phyloP scores from a whole-genome alignment of 2,329 filamentous ascomycete genomes.

The Penicillium corylophilum region DNA sequence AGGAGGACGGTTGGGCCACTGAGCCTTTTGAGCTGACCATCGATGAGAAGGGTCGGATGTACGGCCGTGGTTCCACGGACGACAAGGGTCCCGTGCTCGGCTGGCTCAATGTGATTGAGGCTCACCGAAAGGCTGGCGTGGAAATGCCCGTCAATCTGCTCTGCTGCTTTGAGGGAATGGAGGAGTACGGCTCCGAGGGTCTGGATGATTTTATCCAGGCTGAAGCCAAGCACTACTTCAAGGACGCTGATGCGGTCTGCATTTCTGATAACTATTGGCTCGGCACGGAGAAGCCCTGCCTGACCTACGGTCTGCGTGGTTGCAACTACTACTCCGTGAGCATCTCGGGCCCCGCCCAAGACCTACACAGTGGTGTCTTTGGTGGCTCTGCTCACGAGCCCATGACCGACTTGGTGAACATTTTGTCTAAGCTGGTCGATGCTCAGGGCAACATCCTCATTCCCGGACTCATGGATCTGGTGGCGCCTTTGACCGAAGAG shows the following conservation, averaged over 20 bases:
- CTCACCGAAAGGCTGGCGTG: conserved; percentile 89
- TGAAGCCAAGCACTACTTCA: conserved; percentile 92
- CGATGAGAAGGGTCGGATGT: conserved; percentile 92
- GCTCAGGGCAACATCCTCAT: conserved; percentile 90
- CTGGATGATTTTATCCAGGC: conserved; percentile 90
- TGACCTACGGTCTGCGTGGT: conserved; percentile 94
- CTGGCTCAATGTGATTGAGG: conserved; percentile 97
- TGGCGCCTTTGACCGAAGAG: conserved; percentile 81
- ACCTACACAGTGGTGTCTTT: conserved; percentile 95
- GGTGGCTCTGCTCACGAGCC: conserved; percentile 95
- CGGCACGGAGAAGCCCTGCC: conserved; percentile 94
- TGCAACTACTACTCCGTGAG: conserved; percentile 98
- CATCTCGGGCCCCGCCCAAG: conserved; percentile 84
- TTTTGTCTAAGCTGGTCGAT: conserved; percentile 83
- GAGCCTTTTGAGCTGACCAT: conserved; percentile 88
- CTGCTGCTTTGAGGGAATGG: conserved; percentile 99
- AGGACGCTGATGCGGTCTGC: conserved; percentile 92
- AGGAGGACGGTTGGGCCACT: conserved; percentile 92
- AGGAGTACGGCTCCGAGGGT: conserved; percentile 96
- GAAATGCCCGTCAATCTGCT: conserved; percentile 97
- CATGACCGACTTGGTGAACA: conserved; percentile 89
- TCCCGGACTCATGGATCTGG: conserved; percentile 89
- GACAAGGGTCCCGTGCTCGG: conserved; percentile 97
- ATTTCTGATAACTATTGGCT: conserved; percentile 99
- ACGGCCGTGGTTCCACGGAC: conserved; percentile 89